phyloP scores from a whole-genome alignment of 148 eudicot genomes.

The Gaultheria prostrata region DNA sequence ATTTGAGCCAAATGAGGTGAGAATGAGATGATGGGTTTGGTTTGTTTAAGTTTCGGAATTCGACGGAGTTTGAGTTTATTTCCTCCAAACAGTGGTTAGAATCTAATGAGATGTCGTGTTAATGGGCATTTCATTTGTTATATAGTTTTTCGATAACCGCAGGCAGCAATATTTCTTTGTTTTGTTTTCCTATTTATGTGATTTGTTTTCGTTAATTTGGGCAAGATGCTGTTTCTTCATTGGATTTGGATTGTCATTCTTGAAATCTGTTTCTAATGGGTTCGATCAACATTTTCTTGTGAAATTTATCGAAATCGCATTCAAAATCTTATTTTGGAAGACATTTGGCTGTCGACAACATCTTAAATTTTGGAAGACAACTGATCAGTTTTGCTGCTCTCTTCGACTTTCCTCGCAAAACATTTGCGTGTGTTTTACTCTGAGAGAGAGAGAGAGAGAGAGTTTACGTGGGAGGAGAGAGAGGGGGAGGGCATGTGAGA shows the following conservation, averaged over 20 bases:
- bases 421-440: no score
- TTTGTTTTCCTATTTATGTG: neutral
- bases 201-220: neutral
- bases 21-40: constrained; percentile 19
- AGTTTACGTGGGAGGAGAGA: no score
- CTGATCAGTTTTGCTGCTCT: no score
- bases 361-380: no score
- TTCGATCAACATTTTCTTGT: constrained; percentile 27
- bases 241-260: neutral
- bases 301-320: constrained; percentile 10
- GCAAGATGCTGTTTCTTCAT: neutral
- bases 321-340: no score
- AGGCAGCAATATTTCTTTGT: neutral
- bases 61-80: neutral
- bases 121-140: no score
- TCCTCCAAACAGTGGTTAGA: no score
- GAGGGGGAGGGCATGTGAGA: no score
- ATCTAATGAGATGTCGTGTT: no score
- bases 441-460: no score
- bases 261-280: constrained; percentile 12
- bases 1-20: constrained; percentile 19
- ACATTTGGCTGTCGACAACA: no score
- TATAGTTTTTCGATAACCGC: neutral
- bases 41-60: neutral
- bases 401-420: no score